phyloP scores from a whole-genome alignment of 805 yeast genomes.

The Wickerhamiella kurtzmanii region DNA sequence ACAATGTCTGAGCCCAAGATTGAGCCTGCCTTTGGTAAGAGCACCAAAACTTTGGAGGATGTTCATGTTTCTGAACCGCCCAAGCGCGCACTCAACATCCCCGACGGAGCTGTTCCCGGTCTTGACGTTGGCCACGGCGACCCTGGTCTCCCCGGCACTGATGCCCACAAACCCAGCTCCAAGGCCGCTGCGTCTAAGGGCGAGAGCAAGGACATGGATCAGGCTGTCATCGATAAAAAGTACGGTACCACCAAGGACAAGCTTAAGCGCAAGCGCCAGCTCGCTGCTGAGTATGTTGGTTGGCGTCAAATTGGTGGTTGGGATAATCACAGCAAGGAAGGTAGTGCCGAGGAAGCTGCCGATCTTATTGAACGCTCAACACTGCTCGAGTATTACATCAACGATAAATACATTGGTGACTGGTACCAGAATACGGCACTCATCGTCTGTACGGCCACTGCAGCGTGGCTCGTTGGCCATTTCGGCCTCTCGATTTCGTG shows the following conservation, averaged over 20 bases:
- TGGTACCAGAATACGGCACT: slow-evolving; percentile 89
- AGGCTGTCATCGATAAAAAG: slow-evolving; percentile 11
- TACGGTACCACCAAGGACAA: slow-evolving; percentile 23
- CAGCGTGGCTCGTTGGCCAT: slow-evolving; percentile 71
- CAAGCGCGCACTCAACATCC: slow-evolving; percentile 11
- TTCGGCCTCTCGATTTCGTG: slow-evolving; percentile 68
- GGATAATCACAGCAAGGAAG: slow-evolving; percentile 41
- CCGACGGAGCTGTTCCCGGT: slow-evolving; percentile 19
- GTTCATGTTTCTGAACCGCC: neutral
- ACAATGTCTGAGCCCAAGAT: neutral
- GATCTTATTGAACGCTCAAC: slow-evolving; percentile 64
- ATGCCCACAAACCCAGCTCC: neutral
- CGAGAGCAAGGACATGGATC: slow-evolving; percentile 4
- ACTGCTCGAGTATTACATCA: slow-evolving; percentile 58
- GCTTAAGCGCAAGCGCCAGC: slow-evolving; percentile 28
- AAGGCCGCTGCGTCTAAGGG: slow-evolving; percentile 6
- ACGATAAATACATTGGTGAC: slow-evolving; percentile 72
- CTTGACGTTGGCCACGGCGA: slow-evolving; percentile 16
- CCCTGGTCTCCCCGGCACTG: slow-evolving; percentile 16
- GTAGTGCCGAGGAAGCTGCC: slow-evolving; percentile 38
- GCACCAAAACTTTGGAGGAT: neutral
- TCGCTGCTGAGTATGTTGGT: slow-evolving; percentile 62
- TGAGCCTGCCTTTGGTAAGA: neutral
- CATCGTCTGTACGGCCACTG: slow-evolving; percentile 48
- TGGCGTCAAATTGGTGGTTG: slow-evolving; percentile 93